Percentiles rank a stretch among this genome's conserved stretches.
Conservation (phyloP, 805 yeast species). For the Priceomyces castillae region DNA sequence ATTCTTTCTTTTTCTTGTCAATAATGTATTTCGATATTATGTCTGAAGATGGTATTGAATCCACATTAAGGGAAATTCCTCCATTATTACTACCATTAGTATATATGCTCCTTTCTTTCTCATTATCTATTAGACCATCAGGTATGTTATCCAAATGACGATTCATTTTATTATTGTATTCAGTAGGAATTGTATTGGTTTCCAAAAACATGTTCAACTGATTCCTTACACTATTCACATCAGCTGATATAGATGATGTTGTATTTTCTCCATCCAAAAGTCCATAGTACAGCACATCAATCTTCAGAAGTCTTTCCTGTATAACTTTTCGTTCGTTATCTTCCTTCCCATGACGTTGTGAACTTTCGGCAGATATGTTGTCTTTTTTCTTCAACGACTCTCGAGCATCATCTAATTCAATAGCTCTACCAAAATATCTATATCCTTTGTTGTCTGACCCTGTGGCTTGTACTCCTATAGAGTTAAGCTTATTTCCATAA, state of each 20-base stretch:
- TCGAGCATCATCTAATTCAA: constrained; percentile 70
- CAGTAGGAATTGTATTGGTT: constrained; percentile 2
- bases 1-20: constrained; percentile 40
- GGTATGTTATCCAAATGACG: neutral
- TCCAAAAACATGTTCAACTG: constrained; percentile 14
- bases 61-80: constrained; percentile 20
- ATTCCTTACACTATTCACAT: constrained; percentile 7
- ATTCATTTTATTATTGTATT: constrained; percentile 3
- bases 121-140: constrained; percentile 27
- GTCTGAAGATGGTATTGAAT: constrained; percentile 27
- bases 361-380: constrained; percentile 21
- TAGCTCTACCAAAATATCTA: constrained; percentile 80
- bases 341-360: constrained; percentile 6
- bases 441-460: constrained; percentile 48
- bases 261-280: constrained; percentile 25
- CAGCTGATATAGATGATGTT: neutral
- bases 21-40: constrained; percentile 49
- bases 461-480: constrained; percentile 14
- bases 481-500: constrained; percentile 21
- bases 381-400: constrained; percentile 16
- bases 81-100: constrained; percentile 7
- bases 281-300: constrained; percentile 45
- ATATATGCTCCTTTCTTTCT: constrained; percentile 23
- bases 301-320: constrained; percentile 20
- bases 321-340: constrained; percentile 18